Evolutionary conservation across 2,329 filamentous ascomycete species (phyloP).

Genomic region (Sarocladium brachiariae): DNA sequence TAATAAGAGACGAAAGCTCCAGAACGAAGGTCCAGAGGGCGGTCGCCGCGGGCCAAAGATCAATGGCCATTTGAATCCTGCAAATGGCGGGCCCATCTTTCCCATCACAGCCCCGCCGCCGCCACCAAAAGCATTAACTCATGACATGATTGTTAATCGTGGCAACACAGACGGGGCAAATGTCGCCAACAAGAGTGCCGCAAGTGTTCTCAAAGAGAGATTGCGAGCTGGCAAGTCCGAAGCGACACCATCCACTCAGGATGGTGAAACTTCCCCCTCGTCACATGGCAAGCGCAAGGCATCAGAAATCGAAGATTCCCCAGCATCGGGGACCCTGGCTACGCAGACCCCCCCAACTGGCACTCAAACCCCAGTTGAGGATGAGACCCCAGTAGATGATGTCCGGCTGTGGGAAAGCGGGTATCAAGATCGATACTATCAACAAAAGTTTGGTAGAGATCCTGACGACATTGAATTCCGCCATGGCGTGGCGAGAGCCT

Average conservation of each 20-base stretch:
- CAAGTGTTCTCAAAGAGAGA: slow-evolving; percentile 77
- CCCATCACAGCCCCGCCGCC: slow-evolving; percentile 41
- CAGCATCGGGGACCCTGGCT: slow-evolving; percentile 43
- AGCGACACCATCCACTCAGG: slow-evolving; percentile 13
- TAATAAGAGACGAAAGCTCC: slow-evolving; percentile 69
- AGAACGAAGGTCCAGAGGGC: slow-evolving; percentile 43
- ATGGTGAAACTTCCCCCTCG: slow-evolving; percentile 34
- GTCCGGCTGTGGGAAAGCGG: slow-evolving; percentile 92
- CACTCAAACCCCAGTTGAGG: slow-evolving; percentile 38
- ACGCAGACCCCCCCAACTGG: slow-evolving; percentile 47
- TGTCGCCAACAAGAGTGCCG: slow-evolving; percentile 87
- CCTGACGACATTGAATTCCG: slow-evolving; percentile 79
- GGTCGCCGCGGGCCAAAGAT: slow-evolving; percentile 17
- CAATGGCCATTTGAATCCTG: slow-evolving; percentile 28
- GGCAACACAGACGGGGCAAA: slow-evolving; percentile 58
- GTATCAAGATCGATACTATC: slow-evolving; percentile 92
- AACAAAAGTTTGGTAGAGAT: slow-evolving; percentile 87
- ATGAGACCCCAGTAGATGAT: slow-evolving; percentile 65
- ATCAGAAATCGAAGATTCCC: slow-evolving; percentile 56
- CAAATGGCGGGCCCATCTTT: slow-evolving; percentile 25
- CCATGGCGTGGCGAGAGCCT: slow-evolving; percentile 80
- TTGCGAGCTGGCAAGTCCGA: slow-evolving; percentile 44
- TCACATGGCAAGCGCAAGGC: slow-evolving; percentile 71
- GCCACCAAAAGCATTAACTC: slow-evolving; percentile 58
- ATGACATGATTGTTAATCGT: slow-evolving; percentile 82